Percentiles rank a stretch among this genome's conserved stretches.
These are phyloP conservation scores for Thinopyrum elongatum DNA, from an alignment of 176 grass and related monocot species.

Conservation along the genomic window DNA sequence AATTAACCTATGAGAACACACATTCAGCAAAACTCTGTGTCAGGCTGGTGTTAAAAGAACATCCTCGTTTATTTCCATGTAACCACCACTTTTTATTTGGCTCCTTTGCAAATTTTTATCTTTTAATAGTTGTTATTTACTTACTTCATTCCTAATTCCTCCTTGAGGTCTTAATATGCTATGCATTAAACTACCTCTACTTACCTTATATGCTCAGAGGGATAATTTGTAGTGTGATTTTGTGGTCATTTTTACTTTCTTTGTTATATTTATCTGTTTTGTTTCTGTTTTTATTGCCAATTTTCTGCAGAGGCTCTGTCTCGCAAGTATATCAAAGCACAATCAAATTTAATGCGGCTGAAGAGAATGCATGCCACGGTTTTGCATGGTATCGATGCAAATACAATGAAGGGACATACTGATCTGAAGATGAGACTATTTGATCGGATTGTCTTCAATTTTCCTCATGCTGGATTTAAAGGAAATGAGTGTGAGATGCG, in stretches of 20 bases:
- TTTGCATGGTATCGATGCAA: conserved; percentile 42
- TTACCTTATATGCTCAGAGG: background rate
- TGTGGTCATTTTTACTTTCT: background rate
- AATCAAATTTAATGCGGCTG: conserved; percentile 44
- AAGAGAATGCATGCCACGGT: conserved; percentile 22
- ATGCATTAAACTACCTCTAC: background rate
- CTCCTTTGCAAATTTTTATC: background rate
- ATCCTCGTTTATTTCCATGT: background rate
- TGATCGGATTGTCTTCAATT: conserved; percentile 67
- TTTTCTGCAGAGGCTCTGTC: conserved; percentile 18
- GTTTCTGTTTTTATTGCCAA: background rate
- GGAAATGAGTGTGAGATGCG: conserved; percentile 32
- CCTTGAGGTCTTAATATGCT: background rate
- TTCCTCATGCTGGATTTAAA: conserved; percentile 56
- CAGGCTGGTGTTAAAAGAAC: background rate
- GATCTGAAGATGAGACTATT: conserved; percentile 39
- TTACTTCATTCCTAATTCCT: background rate
- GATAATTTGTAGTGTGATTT: background rate
- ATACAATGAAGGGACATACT: conserved; percentile 34
- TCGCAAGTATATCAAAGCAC: conserved; percentile 40
- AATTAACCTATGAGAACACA: background rate
- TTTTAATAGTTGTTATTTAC: background rate
- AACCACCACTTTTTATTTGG: background rate
- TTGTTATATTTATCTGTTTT: background rate
- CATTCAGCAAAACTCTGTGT: background rate